Conservation (phyloP, 2,329 filamentous ascomycete genomes). For the Ophiostoma perfectum region DNA sequence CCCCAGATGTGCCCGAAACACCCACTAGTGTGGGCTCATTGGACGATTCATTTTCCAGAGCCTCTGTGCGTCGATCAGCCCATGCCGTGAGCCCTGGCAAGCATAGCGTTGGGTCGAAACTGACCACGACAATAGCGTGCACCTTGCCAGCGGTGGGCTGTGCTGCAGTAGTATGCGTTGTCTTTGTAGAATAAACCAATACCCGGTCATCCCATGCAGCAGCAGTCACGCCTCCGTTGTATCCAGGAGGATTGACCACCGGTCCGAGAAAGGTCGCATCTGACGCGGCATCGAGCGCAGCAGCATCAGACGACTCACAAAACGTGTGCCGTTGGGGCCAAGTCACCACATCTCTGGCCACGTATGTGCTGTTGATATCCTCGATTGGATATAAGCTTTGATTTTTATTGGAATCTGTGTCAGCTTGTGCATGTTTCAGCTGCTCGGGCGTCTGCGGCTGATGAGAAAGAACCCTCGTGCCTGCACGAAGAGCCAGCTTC, state of each 20-base stretch:
- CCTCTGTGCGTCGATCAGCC: background rate
- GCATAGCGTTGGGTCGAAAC: constrained; percentile 37
- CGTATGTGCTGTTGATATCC: background rate
- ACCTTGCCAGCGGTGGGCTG: constrained; percentile 5
- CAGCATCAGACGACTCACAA: background rate
- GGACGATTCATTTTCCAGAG: too few relatives aligned
- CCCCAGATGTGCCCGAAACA: background rate
- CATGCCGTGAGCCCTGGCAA: constrained; percentile 19
- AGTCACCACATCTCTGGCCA: constrained; percentile 21
- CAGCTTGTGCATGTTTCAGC: background rate
- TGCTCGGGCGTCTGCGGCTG: background rate
- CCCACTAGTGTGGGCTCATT: background rate
- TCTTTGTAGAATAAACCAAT: constrained; percentile 40
- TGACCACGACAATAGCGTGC: constrained; percentile 38
- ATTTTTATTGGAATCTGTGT: background rate
- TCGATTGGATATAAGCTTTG: background rate
- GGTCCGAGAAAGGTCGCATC: constrained; percentile 31
- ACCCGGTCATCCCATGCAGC: constrained; percentile 43
- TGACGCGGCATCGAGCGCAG: background rate
- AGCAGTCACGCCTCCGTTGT: constrained; percentile 37
- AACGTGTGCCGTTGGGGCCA: constrained; percentile 32
- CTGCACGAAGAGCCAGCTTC: constrained; percentile 44
- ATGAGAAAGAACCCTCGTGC: constrained; percentile 31
- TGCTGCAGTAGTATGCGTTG: background rate
- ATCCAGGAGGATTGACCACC: constrained; percentile 38